These are phyloP conservation scores for Turritis glabra DNA, from an alignment of 345 rosid genomes.

Conservation along the genomic window DNA sequence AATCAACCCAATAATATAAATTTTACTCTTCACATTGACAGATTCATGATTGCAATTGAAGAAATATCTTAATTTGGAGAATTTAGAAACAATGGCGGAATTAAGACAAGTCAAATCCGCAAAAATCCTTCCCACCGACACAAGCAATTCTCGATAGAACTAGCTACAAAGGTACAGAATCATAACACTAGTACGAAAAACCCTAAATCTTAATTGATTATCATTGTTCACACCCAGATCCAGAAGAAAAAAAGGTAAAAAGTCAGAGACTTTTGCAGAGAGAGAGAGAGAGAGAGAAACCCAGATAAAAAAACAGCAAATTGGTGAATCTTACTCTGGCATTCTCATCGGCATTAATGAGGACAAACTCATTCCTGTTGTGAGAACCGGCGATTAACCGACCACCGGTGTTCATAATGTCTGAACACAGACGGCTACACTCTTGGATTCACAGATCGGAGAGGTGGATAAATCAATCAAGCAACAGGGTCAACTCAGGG, in stretches of 20 bases:
- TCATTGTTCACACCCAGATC: constrained; percentile 40
- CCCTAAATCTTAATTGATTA: constrained; percentile 21
- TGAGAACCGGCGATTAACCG: constrained; percentile 97
- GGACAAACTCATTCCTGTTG: constrained; percentile 93
- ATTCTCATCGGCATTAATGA: constrained; percentile 93
- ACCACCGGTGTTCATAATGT: constrained; percentile 84
- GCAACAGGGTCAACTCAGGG: background rate
- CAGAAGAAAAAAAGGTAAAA: constrained; percentile 15
- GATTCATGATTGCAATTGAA: constrained; percentile 5
- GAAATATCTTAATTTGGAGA: background rate
- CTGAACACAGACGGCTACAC: constrained; percentile 17
- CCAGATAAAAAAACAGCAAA: constrained; percentile 9
- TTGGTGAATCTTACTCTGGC: constrained; percentile 58
- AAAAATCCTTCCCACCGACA: constrained; percentile 31
- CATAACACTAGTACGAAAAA: background rate
- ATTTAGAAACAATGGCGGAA: background rate
- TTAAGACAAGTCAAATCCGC: background rate
- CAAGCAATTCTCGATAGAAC: background rate
- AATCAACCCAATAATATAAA: no score
- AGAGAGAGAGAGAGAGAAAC: constrained; percentile 27
- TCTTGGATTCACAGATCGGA: constrained; percentile 29
- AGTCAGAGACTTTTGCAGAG: constrained; percentile 21
- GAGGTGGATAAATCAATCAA: no score
- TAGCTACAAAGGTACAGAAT: background rate
- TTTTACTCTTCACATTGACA: constrained; percentile 4